Evolutionary conservation across 805 yeast species (phyloP), one percentile per base, ranked within the genome.

Genomic region (Suhomyces canberraensis): DNA sequence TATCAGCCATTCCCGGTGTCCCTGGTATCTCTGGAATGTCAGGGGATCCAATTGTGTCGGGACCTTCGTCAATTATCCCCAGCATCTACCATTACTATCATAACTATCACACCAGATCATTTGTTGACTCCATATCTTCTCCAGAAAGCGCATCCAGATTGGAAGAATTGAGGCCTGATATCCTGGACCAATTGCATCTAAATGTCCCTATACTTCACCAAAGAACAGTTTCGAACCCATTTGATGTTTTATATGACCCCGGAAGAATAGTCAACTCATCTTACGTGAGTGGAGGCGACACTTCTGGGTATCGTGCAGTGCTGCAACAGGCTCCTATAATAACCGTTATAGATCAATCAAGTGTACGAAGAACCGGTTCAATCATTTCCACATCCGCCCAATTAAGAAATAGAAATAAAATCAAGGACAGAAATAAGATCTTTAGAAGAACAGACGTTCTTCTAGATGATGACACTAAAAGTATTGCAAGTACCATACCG

Each of bases 361-460:
- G 19, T 3, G 21, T 54, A 21, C 45, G 48, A 16, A 39, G 68
- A 20, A 39, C 58, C 0, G 59, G 59, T 2, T 61, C 67, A 3
- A 39, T 63, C 2, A 42, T 60, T 4, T 65, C 71, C 2, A 38
- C 47, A 7, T 30, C 46, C n/a, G 66, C 66, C 8, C 47, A 64
- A 1, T 27, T 66, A 2, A 44, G 66, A 26, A 54, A 61, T 39
- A 44, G 68, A 25, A 56, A 57, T 36, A 48, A 47, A 11, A 58
- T 64, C 2, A 50, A 52, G 29, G 46, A 46, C 15, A 44, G 71
- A 27, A 60, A 54, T 43, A 58, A 48, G 40, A 58, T 58, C 46
- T 46, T 54, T 3, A 43, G 46, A 18, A 54, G 51, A 29, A 37
- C 27, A 8, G 13, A 35, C 29, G 14, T 24, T 16, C 17, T 25